Base-by-base conservation (phyloP, 345 rosid species). In the Cochlearia excelsa region DNA sequence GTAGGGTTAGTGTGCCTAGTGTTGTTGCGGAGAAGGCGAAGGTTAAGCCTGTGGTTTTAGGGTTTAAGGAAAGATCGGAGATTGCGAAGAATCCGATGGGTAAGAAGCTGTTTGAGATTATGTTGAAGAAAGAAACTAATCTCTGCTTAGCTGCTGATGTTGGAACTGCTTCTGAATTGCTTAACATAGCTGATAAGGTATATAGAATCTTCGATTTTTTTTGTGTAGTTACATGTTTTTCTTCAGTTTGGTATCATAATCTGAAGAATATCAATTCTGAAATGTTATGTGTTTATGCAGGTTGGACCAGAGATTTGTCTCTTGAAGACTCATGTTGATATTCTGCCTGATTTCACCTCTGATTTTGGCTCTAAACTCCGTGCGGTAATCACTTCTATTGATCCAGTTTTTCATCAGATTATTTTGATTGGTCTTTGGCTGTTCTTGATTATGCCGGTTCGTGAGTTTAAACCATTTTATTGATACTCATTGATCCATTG, bases 141-240 rank as follows among this genome's bases (percentile, higher is more conserved):
- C 80, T 93, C 33, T 93, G 99, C 54, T 74, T 93, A 59, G 99
- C 98, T 38, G 98, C 97, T 28, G 98, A 92, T 70, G 98, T 93
- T 57, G 91, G 86, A 10, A 86, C 97, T 33, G 94, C 95, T 2
- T 81, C 82, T 16, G 94, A 93, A 69, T 79, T 93, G 84, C 94
- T 93, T 42, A 83, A 81, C 2, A 74, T 92, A 38, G 98, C 97
- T 3, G 93, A 92, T 26, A 86, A 92, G 82, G 97, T 88, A 16
- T 16, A 16, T 30, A 54, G 7, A 3, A 37, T 48, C 10, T 2
- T 16, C 23, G 33, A 39, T 38, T 40, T 40, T 33, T 9, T 23
- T 31, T 39, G 35, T 8, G 23, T 16, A 16, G 23, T 16, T 16
- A 16, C 23, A 16, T 16, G 23, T 16, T 16, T n/a, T 1, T 39